These are phyloP conservation scores for Fusarium sarcochroum DNA, from an alignment of 2,329 filamentous ascomycete genomes.

Conservation along the genomic window DNA sequence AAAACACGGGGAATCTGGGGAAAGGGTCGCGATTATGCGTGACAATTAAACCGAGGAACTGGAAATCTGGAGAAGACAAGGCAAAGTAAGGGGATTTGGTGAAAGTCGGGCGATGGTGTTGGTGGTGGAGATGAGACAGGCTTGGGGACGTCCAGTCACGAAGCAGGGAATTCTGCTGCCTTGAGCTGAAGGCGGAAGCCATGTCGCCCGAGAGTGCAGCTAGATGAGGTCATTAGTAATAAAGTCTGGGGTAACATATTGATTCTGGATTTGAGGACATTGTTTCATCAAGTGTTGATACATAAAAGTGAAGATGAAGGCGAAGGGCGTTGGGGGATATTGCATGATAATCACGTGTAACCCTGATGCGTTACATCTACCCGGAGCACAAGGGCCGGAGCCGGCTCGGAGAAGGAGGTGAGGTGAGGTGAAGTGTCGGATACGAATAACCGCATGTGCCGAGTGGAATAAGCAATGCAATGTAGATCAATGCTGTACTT, in stretches of 20 bases:
- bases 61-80: slow-evolving; percentile 13
- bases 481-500: slow-evolving; percentile 8
- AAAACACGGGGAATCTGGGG: slow-evolving; percentile 39
- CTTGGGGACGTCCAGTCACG: slow-evolving; percentile 31
- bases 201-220: slow-evolving; percentile 11
- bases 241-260: background rate
- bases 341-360: slow-evolving; percentile 15
- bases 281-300: background rate
- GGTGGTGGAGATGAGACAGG: slow-evolving; percentile 36
- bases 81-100: slow-evolving; percentile 7
- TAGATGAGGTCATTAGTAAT: slow-evolving; percentile 10
- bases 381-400: background rate
- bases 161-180: slow-evolving; percentile 41
- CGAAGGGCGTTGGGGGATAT: background rate
- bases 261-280: background rate
- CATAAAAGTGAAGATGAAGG: background rate
- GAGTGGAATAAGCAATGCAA: slow-evolving; percentile 5
- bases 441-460: background rate
- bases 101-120: slow-evolving; percentile 2
- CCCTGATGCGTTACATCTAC: background rate
- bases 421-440: background rate
- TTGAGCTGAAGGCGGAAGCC: slow-evolving; percentile 30
- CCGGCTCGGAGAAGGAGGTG: background rate
- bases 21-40: slow-evolving; percentile 2
- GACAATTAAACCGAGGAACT: slow-evolving; percentile 1